Base-by-base conservation (phyloP, 2,329 filamentous ascomycete species). In the Aspergillus ochraceoroseus region DNA sequence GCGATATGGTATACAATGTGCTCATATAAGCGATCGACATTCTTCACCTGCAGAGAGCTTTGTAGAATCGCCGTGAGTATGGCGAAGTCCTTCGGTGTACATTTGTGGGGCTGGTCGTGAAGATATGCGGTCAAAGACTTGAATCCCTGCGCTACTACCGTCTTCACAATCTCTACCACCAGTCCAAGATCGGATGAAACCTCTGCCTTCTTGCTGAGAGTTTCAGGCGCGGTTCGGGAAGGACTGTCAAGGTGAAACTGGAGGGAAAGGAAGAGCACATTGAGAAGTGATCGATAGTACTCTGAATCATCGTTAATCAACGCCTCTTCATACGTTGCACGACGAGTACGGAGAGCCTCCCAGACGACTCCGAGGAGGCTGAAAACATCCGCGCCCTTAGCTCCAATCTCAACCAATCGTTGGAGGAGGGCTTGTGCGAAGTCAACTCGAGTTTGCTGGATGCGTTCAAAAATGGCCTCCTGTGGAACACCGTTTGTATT, bases 41-140 rank as follows among this genome's bases (percentile, higher is more conserved):
- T 82, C 0, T 87, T 86, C 19, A 95, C 76, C 47, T 81, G 80
- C 11, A 96, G 73, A 52, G 86, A 84, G 20, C 84, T 85, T 64
- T 95, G 89, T 25, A 96, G 70, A 30, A 96, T 83, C 3, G 87
- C 89, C 7, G 87, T 95, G 30, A 98, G 68, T 28, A 96, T 79
- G 2, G 83, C 83, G 49, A 98, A 80, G 59, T 98, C 92, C 41
- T 85, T 83, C 0, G 88, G 85, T 1, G 75, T 74, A 36, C 82
- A 77, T 12, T 77, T 73, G 17, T 67, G 59, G 3, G 83, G 75
- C 19, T 82, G 73, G 22, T 92, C 83, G 58, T 98, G 92, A 9
- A 96, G 77, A 38, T 88, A 79, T 9, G 80, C 80, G 22, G 88
- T 87, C 14, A 95, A 73, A 14, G 83, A 80, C 27, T 84, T 81